Percentiles rank a stretch among this genome's conserved stretches.
Evolutionary conservation across 2,329 filamentous ascomycete species (phyloP).

Genomic region (Fusarium mangiferae): DNA sequence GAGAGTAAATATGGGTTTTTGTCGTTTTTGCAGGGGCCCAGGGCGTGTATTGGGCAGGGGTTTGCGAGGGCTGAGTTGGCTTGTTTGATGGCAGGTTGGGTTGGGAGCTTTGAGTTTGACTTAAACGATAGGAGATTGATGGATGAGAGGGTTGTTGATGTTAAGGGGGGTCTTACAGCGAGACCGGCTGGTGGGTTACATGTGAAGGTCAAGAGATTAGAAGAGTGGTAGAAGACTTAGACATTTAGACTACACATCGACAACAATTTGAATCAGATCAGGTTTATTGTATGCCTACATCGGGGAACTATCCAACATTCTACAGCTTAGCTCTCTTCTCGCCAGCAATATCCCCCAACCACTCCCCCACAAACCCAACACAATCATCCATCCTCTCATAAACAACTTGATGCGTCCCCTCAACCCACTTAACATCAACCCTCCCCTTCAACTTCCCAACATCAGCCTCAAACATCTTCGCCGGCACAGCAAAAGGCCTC

Average conservation of each 20-base stretch:
- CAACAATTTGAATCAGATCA: too few relatives aligned
- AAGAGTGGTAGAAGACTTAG: background rate
- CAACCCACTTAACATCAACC: background rate
- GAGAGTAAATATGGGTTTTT: conserved; percentile 79
- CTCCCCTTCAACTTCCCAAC: background rate
- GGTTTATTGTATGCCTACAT: too few relatives aligned
- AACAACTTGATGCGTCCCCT: background rate
- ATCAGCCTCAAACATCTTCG: background rate
- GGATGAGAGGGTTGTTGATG: conserved; percentile 71
- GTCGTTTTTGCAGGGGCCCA: conserved; percentile 86
- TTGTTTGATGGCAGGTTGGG: conserved; percentile 80
- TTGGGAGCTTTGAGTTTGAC: conserved; percentile 77
- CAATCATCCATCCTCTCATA: background rate
- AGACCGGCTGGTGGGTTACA: conserved; percentile 77
- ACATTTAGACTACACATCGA: too few relatives aligned
- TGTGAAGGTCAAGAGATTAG: conserved; percentile 65
- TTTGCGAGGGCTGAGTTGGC: conserved; percentile 89
- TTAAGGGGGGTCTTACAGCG: conserved; percentile 77
- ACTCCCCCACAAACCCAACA: background rate
- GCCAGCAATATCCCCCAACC: background rate
- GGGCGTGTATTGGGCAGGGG: conserved; percentile 82
- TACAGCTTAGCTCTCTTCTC: background rate
- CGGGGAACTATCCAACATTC: too few relatives aligned
- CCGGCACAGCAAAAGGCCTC: background rate
- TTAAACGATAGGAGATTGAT: conserved; percentile 66